Evolutionary conservation across 192 early-diverging fungal genomes (phyloP).

Genomic region (Rhizophagus clarus): DNA sequence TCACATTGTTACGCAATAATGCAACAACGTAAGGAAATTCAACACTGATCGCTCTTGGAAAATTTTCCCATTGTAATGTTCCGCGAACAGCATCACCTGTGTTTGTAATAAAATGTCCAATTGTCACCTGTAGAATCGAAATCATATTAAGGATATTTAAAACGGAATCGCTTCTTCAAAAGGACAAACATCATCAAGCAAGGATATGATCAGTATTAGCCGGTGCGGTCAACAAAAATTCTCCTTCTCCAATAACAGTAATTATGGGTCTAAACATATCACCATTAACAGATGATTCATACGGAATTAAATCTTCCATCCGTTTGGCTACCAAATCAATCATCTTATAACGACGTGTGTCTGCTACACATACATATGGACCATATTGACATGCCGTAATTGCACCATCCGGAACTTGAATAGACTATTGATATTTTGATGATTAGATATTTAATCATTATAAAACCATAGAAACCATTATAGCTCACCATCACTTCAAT

Average conservation of each 20-base stretch:
- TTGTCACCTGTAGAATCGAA: constrained; percentile 42
- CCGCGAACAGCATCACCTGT: constrained; percentile 75
- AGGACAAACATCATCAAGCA: not conserved
- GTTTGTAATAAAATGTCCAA: constrained; percentile 75
- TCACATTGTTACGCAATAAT: constrained; percentile 61
- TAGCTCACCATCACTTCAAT: not conserved
- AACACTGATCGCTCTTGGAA: constrained; percentile 55
- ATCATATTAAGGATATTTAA: constrained; percentile 7
- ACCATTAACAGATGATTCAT: constrained; percentile 10
- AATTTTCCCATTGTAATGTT: constrained; percentile 54
- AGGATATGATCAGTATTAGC: constrained; percentile 40
- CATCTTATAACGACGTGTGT: constrained; percentile 69
- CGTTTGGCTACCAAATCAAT: constrained; percentile 41
- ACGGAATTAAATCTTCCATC: not conserved
- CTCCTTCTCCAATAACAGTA: constrained; percentile 59
- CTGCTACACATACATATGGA: constrained; percentile 66
- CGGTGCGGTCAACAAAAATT: constrained; percentile 73
- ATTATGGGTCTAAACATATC: constrained; percentile 59
- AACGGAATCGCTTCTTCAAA: not conserved
- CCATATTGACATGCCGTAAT: constrained; percentile 56
- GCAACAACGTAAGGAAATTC: constrained; percentile 79
- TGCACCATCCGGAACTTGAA: constrained; percentile 59
- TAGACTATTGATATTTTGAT: not conserved
- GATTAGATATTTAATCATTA: not conserved
- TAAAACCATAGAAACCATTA: not conserved